Evolutionary conservation across 192 early-diverging fungal genomes (phyloP), one percentile per base, ranked within the genome.

Genomic region (Umbelopsis isabellina): DNA sequence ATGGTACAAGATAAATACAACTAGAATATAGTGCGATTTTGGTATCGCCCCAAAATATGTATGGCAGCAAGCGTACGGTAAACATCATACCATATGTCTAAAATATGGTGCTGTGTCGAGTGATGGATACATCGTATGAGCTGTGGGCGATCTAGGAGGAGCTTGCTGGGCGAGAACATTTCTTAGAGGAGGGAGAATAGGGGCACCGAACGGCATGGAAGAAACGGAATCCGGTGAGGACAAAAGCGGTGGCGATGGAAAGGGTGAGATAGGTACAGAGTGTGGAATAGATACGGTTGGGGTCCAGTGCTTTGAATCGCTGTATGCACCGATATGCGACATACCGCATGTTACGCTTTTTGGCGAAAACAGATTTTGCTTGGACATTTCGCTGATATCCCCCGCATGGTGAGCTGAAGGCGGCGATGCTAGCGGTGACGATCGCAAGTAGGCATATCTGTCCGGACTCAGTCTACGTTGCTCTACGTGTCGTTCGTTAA

Each of bases 61-160:
- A 5, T 41, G 6, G 10, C 37, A 41, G 1, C 15, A 6, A 16
- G 20, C 48, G 15, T 16, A 2, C 10, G 53, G 4, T 12, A 1
- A 61, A 61, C 33, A 61, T 61, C 55, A 61, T 18, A 25, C 15
- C 55, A 61, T 37, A 61, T 33, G 55, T 61, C 55, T 61, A 35
- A 16, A 61, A 35, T 35, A 25, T 3, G 27, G 25, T 15, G 6
- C 30, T 27, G 55, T 2, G 3, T 61, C 30, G 2, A 30, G 25
- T 16, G 25, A 16, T 35, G 55, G 25, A 61, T 12, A 30, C 55
- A 61, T 35, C 18, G 23, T 30, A 11, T 30, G 55, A 35, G 23
- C 21, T 53, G 51, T 23, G n/a, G 55, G 55, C 30, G 33, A 58
- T 58, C 25, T 30, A 27, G 15, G 25, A 61, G 37, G 37, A 41